phyloP scores from a whole-genome alignment of 306 rosid genomes.

The Carpinus fangiana region DNA sequence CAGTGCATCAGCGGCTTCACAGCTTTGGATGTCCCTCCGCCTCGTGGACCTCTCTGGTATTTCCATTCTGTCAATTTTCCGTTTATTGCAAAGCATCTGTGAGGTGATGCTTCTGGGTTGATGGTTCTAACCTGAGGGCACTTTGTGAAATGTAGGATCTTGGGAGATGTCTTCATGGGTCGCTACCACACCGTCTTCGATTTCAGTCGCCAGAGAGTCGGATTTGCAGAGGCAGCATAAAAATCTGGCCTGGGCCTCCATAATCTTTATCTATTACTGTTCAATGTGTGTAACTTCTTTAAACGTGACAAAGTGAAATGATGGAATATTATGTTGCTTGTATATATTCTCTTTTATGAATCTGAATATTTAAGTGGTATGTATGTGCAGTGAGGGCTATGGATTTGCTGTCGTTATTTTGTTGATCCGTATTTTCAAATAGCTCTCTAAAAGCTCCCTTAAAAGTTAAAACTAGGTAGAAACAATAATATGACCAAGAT shows the following conservation, averaged over 20 bases:
- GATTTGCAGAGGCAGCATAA: slow-evolving; percentile 87
- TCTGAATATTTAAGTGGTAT: background rate
- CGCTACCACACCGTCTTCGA: slow-evolving; percentile 88
- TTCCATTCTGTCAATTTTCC: background rate
- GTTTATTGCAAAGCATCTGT: background rate
- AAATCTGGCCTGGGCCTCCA: background rate
- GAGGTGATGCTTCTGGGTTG: slow-evolving; percentile 25
- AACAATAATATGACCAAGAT: too few species aligned
- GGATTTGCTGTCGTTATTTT: background rate
- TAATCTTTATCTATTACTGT: background rate
- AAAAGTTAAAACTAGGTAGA: too few species aligned
- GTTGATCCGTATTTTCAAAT: background rate
- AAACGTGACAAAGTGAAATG: background rate
- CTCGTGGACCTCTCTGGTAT: slow-evolving; percentile 95
- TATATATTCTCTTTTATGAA: background rate
- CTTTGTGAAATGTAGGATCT: slow-evolving; percentile 60
- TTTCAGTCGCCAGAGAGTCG: slow-evolving; percentile 66
- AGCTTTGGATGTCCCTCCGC: slow-evolving; percentile 83
- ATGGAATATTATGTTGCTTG: background rate
- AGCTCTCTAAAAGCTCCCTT: background rate
- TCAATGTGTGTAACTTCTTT: background rate
- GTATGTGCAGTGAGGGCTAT: background rate
- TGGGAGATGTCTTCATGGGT: slow-evolving; percentile 95
- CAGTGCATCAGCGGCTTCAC: slow-evolving; percentile 93
- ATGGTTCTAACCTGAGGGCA: slow-evolving; percentile 28